Base-by-base conservation (phyloP, 257 asterid species). In the Forsythia suspensa region DNA sequence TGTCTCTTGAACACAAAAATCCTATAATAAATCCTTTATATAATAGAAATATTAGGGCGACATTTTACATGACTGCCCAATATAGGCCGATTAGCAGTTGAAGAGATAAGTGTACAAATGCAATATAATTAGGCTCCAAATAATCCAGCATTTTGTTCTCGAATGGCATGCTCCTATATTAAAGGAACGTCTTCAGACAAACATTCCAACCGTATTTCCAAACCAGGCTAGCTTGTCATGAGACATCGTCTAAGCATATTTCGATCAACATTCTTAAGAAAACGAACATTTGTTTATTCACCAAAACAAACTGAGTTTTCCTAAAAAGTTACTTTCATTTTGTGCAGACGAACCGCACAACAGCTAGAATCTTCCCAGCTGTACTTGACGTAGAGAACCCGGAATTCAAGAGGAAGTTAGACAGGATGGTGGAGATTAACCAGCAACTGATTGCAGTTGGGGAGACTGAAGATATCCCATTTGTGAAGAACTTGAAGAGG, bases 401-500 rank as follows among this genome's bases (percentile, higher is more conserved):
- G 0, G 69, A 61, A 71, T 96, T 96, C 91, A 92, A 96, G 92
- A 91, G 89, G 93, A 96, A 94, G 86, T 73, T 96, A 83, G 97
- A 96, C 81, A 74, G 94, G 68, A 96, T 96, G 97, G 99, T 86
- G 78, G 96, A 84, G 90, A 92, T 94, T 79, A 94, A 94, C 88
- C 34, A 82, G 80, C 78, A 89, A 67, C 52, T 96, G 34, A 72
- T 88, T 34, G 97, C 97, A 34, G 82, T 89, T 11, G 97, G 98
- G 43, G 92, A 91, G 77, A 84, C 79, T 1, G 89, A 90, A 11
- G 99, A 93, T 59, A 81, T 82, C 46, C 88, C 96, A 0, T 74
- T 96, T 15, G 94, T 94, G 87, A 91, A 96, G 95, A 94, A 92
- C 89, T 81, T 92, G 77, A 96, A 91, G 94, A 89, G 95, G 93